These are phyloP conservation scores for Penicillium cinerascens DNA, from an alignment of 495 filamentous ascomycete species.

Conservation along the genomic window DNA sequence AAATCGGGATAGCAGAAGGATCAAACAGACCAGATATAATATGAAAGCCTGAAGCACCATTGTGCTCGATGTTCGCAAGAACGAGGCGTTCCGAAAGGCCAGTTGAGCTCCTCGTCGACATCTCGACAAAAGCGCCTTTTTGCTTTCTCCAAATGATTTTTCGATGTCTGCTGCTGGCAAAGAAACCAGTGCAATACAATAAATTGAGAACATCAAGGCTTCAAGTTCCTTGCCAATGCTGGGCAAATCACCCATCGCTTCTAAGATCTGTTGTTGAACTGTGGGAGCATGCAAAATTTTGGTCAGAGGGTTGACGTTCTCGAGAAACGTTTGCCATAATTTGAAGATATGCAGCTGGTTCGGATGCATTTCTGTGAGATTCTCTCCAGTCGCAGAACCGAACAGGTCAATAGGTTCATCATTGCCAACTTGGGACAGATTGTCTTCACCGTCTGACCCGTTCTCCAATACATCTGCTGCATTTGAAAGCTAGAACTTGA, in stretches of 20 bases:
- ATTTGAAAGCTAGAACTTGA: slow-evolving; percentile 40
- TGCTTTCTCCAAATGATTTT: slow-evolving; percentile 40
- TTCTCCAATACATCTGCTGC: slow-evolving; percentile 40
- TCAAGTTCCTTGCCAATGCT: slow-evolving; percentile 36
- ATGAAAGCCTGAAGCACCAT: slow-evolving; percentile 46
- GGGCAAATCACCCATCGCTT: slow-evolving; percentile 32
- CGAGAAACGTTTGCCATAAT: slow-evolving; percentile 66
- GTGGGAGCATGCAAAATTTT: slow-evolving; percentile 71
- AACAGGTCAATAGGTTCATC: slow-evolving; percentile 25
- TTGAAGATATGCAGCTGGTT: slow-evolving; percentile 63
- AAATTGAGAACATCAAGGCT: slow-evolving; percentile 50
- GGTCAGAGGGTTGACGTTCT: slow-evolving; percentile 64
- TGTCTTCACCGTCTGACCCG: slow-evolving; percentile 19
- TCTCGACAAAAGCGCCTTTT: slow-evolving; percentile 33
- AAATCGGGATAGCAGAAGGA: not conserved
- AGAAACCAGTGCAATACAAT: slow-evolving; percentile 40
- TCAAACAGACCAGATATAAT: slow-evolving; percentile 36
- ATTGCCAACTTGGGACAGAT: slow-evolving; percentile 15
- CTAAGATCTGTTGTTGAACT: slow-evolving; percentile 41
- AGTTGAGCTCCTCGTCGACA: slow-evolving; percentile 42
- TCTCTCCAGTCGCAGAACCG: slow-evolving; percentile 6
- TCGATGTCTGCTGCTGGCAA: slow-evolving; percentile 37
- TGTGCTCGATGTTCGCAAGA: slow-evolving; percentile 43
- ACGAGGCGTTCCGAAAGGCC: slow-evolving; percentile 44
- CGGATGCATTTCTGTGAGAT: slow-evolving; percentile 53